Percentiles rank a stretch among this genome's conserved stretches.
phyloP scores from a whole-genome alignment of 352 stramenopile species.

The Phytophthora podocarpi region DNA sequence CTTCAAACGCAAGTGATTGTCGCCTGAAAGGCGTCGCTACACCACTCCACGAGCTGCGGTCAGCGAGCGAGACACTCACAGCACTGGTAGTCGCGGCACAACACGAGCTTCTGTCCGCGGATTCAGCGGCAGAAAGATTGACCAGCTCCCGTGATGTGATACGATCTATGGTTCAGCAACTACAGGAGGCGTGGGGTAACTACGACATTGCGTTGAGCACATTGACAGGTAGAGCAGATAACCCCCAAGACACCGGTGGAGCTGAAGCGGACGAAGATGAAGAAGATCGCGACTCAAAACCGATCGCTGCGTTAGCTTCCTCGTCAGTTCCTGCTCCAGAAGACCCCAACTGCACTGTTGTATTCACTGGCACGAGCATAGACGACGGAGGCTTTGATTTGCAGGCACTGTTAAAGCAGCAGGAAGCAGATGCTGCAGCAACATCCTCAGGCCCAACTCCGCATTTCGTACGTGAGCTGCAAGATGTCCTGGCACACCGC shows the following conservation, averaged over 20 bases:
- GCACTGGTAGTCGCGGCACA: slow-evolving; percentile 50
- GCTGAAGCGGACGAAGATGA: background rate
- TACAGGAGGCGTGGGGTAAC: slow-evolving; percentile 31
- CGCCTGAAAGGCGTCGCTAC: slow-evolving; percentile 15
- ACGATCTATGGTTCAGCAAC: slow-evolving; percentile 22
- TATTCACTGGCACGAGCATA: slow-evolving; percentile 80
- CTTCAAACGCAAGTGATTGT: slow-evolving; percentile 2
- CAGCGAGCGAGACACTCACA: slow-evolving; percentile 56
- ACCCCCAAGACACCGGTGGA: background rate
- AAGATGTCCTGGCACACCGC: slow-evolving; percentile 56
- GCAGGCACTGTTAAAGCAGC: slow-evolving; percentile 42
- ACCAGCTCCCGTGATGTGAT: slow-evolving; percentile 23
- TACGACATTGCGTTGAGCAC: slow-evolving; percentile 25
- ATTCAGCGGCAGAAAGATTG: slow-evolving; percentile 14
- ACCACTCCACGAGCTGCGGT: slow-evolving; percentile 45
- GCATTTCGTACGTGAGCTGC: slow-evolving; percentile 57
- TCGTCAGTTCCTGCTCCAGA: slow-evolving; percentile 3
- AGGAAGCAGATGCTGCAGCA: slow-evolving; percentile 17
- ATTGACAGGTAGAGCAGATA: background rate
- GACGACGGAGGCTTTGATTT: slow-evolving; percentile 72
- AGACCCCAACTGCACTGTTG: slow-evolving; percentile 44
- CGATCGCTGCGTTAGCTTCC: background rate
- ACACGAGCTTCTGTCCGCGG: slow-evolving; percentile 34
- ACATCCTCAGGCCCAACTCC: slow-evolving; percentile 19
- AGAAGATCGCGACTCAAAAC: background rate